Conservation (phyloP, 768 basidiomycete species). For the Podaxis sp. region DNA sequence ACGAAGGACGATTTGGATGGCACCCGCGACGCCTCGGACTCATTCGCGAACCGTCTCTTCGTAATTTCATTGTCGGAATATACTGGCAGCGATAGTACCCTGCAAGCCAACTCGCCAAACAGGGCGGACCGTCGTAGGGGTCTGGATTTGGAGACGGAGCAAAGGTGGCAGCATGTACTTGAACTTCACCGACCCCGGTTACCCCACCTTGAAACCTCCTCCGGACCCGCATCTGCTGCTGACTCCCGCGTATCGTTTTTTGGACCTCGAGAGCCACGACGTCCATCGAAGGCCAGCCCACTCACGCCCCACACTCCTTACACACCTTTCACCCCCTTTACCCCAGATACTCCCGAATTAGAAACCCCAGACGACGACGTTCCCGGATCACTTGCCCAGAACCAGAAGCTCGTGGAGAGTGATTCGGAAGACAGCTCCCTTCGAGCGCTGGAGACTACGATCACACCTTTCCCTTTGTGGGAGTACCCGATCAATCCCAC, state of each 20-base stretch:
- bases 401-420: background rate
- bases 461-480: conserved; percentile 16
- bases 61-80: background rate
- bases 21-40: background rate
- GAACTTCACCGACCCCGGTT: background rate
- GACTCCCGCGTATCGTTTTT: conserved; percentile 13
- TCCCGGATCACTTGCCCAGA: conserved; percentile 3
- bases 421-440: conserved; percentile 4
- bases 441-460: background rate
- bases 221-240: background rate
- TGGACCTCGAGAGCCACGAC: conserved; percentile 12
- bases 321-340: conserved; percentile 10
- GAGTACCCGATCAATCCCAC: background rate
- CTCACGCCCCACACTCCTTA: conserved; percentile 7
- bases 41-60: background rate
- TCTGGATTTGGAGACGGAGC: conserved; percentile 9
- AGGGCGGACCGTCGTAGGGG: conserved; percentile 4
- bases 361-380: conserved; percentile 11
- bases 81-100: background rate
- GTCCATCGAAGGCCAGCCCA: conserved; percentile 1
- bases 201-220: background rate
- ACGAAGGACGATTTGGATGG: conserved; percentile 11
- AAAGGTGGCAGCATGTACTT: conserved; percentile 3
- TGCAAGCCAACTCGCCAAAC: background rate
- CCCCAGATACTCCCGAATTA: conserved; percentile 14